phyloP scores from a whole-genome alignment of 2,329 filamentous ascomycete species.

The Ophiosphaerella herpotricha region DNA sequence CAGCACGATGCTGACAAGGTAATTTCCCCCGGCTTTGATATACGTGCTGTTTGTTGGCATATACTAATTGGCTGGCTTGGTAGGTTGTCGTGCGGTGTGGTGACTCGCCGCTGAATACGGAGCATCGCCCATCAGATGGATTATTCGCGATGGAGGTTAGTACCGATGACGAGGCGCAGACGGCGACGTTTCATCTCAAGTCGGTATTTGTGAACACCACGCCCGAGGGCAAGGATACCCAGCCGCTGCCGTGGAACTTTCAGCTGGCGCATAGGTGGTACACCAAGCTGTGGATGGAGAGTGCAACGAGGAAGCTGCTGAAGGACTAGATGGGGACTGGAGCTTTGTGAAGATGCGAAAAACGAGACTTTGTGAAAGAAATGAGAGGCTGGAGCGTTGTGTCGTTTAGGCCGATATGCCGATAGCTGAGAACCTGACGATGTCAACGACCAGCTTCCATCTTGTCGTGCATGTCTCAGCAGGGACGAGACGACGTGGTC shows the following conservation, averaged over 20 bases:
- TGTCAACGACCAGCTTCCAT: too few relatives aligned
- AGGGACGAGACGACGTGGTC: too few relatives aligned
- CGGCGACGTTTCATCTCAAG: slow-evolving; percentile 47
- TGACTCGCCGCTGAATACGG: slow-evolving; percentile 40
- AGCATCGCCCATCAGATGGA: slow-evolving; percentile 40
- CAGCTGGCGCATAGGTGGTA: slow-evolving; percentile 43
- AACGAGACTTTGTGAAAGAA: too few relatives aligned
- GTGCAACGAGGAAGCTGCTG: slow-evolving; percentile 44
- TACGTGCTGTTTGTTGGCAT: neutral
- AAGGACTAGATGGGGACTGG: slow-evolving; percentile 10
- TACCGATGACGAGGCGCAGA: slow-evolving; percentile 41
- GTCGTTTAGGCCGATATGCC: too few relatives aligned
- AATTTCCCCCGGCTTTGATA: neutral
- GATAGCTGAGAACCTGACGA: too few relatives aligned
- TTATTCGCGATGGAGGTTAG: slow-evolving; percentile 48
- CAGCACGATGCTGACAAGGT: slow-evolving; percentile 44
- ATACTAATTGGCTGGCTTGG: neutral
- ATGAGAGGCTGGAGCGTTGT: too few relatives aligned
- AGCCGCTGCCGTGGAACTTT: slow-evolving; percentile 36
- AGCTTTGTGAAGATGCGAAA: too few relatives aligned
- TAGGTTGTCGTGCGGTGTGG: slow-evolving; percentile 47
- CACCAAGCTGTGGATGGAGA: slow-evolving; percentile 50
- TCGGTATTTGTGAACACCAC: slow-evolving; percentile 47
- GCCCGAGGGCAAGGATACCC: slow-evolving; percentile 35
- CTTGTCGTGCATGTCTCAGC: too few relatives aligned